These are phyloP conservation scores for Cercospora zeae-maydis DNA, from an alignment of 2,329 filamentous ascomycete genomes.

Conservation along the genomic window DNA sequence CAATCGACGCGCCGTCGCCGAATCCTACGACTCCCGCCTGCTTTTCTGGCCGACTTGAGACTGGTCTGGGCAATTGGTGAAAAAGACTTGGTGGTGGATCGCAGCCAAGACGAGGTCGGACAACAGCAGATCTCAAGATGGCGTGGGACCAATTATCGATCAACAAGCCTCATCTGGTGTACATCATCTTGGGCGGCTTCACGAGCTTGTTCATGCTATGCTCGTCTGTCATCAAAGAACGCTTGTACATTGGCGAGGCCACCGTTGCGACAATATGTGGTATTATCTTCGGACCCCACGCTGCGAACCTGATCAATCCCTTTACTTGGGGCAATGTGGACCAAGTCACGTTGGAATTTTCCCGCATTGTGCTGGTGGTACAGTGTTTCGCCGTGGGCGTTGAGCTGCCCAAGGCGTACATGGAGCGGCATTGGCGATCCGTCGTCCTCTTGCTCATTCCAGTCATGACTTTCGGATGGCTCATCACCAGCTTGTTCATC, in stretches of 20 bases:
- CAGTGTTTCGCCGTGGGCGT: constrained; percentile 91
- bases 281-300: constrained; percentile 84
- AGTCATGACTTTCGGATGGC: constrained; percentile 96
- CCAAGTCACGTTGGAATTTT: constrained; percentile 84
- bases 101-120: neutral
- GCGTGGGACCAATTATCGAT: constrained; percentile 77
- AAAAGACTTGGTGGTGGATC: neutral
- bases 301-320: constrained; percentile 75
- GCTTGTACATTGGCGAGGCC: constrained; percentile 96
- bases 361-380: constrained; percentile 81
- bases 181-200: constrained; percentile 96
- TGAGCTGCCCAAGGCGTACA: constrained; percentile 88
- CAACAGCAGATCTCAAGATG: constrained; percentile 49
- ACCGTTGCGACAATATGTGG: constrained; percentile 87
- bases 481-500: constrained; percentile 86
- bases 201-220: constrained; percentile 98
- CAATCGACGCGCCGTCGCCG: constrained; percentile 17
- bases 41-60: constrained; percentile 11
- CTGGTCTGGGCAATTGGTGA: neutral
- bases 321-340: constrained; percentile 75
- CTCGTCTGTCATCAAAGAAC: constrained; percentile 96
- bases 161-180: constrained; percentile 95
- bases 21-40: constrained; percentile 19
- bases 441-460: constrained; percentile 83
- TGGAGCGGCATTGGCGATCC: constrained; percentile 96